Conservation (phyloP, 2,329 filamentous ascomycete species). For the Teratosphaeria epicoccoides region DNA sequence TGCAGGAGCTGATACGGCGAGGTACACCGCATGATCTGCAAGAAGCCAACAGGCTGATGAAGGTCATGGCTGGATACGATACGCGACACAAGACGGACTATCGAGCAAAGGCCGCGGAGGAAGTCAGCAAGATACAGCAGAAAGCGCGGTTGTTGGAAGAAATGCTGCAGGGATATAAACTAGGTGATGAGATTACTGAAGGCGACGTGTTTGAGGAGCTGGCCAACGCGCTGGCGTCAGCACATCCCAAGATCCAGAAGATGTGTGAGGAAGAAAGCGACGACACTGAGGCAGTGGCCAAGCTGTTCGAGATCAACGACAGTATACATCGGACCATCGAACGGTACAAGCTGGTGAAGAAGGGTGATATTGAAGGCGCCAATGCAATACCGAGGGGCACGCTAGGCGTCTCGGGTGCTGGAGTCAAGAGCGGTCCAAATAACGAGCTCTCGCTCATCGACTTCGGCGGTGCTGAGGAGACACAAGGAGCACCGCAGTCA, state of each 20-base stretch:
- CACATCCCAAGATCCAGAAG: slow-evolving; percentile 96
- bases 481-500: slow-evolving; percentile 28
- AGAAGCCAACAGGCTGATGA: slow-evolving; percentile 96
- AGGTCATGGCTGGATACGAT: slow-evolving; percentile 97
- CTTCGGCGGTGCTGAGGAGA: slow-evolving; percentile 59
- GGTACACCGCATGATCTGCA: slow-evolving; percentile 88
- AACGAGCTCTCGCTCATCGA: slow-evolving; percentile 90
- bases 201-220: slow-evolving; percentile 71
- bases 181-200: slow-evolving; percentile 66
- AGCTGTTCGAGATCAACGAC: slow-evolving; percentile 94
- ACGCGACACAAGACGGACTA: slow-evolving; percentile 95
- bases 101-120: slow-evolving; percentile 91
- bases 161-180: slow-evolving; percentile 72
- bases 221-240: slow-evolving; percentile 76
- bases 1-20: slow-evolving; percentile 89
- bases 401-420: slow-evolving; percentile 53
- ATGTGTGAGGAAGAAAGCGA: slow-evolving; percentile 99
- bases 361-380: slow-evolving; percentile 78
- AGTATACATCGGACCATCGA: slow-evolving; percentile 96
- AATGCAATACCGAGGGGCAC: slow-evolving; percentile 75
- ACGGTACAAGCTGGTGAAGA: slow-evolving; percentile 90
- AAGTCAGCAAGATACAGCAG: slow-evolving; percentile 88
- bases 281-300: slow-evolving; percentile 88
- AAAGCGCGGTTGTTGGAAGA: slow-evolving; percentile 90
- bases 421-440: slow-evolving; percentile 53